Conservation (phyloP, 345 rosid species). For the Clarkia xantiana region DNA sequence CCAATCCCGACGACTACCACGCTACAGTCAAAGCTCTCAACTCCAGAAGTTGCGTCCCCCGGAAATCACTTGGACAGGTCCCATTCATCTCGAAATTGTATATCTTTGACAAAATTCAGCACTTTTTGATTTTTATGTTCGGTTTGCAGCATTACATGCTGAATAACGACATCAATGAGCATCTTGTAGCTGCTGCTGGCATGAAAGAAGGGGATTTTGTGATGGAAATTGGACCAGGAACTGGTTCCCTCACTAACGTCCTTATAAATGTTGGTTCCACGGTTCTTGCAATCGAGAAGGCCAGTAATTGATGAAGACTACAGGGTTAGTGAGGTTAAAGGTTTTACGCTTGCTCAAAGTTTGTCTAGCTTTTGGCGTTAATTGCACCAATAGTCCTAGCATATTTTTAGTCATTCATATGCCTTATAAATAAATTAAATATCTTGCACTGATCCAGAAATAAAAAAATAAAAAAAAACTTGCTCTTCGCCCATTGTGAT, state of each 20-base stretch:
- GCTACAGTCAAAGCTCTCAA: slow-evolving; percentile 76
- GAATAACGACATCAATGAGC: slow-evolving; percentile 63
- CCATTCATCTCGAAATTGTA: neutral
- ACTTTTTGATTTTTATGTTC: neutral
- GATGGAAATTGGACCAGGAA: slow-evolving; percentile 90
- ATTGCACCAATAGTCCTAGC: too few species aligned
- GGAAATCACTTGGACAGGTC: slow-evolving; percentile 93
- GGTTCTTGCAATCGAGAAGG: slow-evolving; percentile 79
- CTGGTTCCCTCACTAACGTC: slow-evolving; percentile 79
- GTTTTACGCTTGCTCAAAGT: too few species aligned
- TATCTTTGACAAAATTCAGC: too few species aligned
- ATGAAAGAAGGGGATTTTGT: slow-evolving; percentile 67
- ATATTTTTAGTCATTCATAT: neutral
- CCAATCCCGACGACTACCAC: slow-evolving; percentile 66
- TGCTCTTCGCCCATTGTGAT: neutral
- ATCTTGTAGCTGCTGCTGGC: slow-evolving; percentile 38
- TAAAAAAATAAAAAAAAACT: too few species aligned
- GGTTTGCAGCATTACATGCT: slow-evolving; percentile 82
- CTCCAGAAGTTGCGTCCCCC: slow-evolving; percentile 67
- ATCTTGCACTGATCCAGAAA: neutral
- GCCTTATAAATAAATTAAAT: too few species aligned
- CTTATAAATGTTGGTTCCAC: slow-evolving; percentile 54
- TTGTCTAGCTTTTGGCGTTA: too few species aligned
- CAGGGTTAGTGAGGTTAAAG: too few species aligned
- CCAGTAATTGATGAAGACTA: neutral